Percentiles rank a stretch among this genome's conserved stretches.
These are phyloP conservation scores for Neocatenulostroma microsporum DNA, from an alignment of 2,329 filamentous ascomycete species.

Conservation along the genomic window DNA sequence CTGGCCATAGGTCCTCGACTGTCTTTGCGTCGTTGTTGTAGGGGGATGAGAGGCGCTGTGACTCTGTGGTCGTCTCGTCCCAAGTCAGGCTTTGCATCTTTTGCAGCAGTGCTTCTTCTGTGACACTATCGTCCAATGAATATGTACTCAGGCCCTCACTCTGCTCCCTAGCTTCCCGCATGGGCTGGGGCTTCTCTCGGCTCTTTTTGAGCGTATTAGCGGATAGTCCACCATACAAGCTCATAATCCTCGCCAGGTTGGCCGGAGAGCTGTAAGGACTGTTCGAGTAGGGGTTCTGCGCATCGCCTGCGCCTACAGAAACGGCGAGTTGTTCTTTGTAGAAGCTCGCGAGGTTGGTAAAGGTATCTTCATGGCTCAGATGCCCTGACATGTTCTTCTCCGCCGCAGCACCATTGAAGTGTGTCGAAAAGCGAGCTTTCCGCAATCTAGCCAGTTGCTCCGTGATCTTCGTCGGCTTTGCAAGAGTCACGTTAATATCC, in stretches of 20 bases:
- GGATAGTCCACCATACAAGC: conserved; percentile 62
- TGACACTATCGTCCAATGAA: conserved; percentile 15
- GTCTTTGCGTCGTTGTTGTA: conserved; percentile 51
- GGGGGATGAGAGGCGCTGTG: conserved; percentile 47
- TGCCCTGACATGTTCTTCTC: conserved; percentile 34
- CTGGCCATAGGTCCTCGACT: conserved; percentile 66
- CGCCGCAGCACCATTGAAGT: conserved; percentile 37
- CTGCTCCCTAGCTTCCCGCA: conserved; percentile 68
- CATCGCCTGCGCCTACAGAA: conserved; percentile 51
- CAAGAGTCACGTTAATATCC: conserved; percentile 84
- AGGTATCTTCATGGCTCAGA: conserved; percentile 61
- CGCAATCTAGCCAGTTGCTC: conserved; percentile 48
- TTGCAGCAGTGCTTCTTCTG: conserved; percentile 51
- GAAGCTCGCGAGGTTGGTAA: conserved; percentile 66
- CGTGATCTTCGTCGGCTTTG: conserved; percentile 75
- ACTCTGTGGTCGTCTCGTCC: conserved; percentile 51
- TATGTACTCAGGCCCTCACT: conserved; percentile 63
- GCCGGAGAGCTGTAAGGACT: conserved; percentile 64
- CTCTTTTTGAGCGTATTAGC: conserved; percentile 56
- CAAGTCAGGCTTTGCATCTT: conserved; percentile 53
- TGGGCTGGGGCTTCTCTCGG: conserved; percentile 60
- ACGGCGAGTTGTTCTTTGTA: conserved; percentile 72
- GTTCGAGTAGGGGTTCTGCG: conserved; percentile 40
- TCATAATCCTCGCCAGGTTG: conserved; percentile 83
- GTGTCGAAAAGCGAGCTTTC: conserved; percentile 7